phyloP scores from a whole-genome alignment of 768 basidiomycete species.

The Mycena metata region DNA sequence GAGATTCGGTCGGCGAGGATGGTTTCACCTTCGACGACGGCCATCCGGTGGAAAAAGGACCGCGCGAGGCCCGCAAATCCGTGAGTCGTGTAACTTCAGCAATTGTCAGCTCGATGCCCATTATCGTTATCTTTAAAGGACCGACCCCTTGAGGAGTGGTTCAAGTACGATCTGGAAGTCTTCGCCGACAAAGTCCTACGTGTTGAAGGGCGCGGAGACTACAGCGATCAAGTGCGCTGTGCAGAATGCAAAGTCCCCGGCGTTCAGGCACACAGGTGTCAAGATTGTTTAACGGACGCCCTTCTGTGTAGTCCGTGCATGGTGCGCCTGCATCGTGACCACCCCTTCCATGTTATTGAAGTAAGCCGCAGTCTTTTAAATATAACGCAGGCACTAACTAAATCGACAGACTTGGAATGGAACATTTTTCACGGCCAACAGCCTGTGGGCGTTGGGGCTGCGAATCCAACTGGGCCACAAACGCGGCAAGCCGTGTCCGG shows the following conservation, averaged over 20 bases:
- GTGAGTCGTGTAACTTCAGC: neutral
- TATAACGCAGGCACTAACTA: no score
- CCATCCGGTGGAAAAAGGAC: neutral
- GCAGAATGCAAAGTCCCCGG: neutral
- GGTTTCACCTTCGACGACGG: slow-evolving; percentile 8
- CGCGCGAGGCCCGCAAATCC: neutral
- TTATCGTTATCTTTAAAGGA: neutral
- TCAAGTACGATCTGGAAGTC: neutral
- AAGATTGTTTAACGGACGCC: slow-evolving; percentile 10
- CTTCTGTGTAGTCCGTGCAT: neutral
- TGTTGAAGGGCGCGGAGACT: neutral
- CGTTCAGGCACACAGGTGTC: neutral
- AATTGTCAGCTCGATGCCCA: neutral
- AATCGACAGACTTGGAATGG: slow-evolving; percentile 7
- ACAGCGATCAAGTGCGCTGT: neutral
- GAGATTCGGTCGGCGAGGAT: neutral
- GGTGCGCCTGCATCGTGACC: neutral
- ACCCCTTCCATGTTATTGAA: slow-evolving; percentile 7
- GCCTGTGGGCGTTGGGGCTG: slow-evolving; percentile 35
- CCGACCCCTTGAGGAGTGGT: neutral
- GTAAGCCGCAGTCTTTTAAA: neutral
- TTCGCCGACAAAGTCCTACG: neutral
- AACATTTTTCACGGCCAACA: slow-evolving; percentile 12
- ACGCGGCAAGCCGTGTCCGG: slow-evolving; percentile 34
- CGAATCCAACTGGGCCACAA: slow-evolving; percentile 41